These are phyloP conservation scores for Boletellus ananas DNA, from an alignment of 768 basidiomycete species.

Conservation along the genomic window DNA sequence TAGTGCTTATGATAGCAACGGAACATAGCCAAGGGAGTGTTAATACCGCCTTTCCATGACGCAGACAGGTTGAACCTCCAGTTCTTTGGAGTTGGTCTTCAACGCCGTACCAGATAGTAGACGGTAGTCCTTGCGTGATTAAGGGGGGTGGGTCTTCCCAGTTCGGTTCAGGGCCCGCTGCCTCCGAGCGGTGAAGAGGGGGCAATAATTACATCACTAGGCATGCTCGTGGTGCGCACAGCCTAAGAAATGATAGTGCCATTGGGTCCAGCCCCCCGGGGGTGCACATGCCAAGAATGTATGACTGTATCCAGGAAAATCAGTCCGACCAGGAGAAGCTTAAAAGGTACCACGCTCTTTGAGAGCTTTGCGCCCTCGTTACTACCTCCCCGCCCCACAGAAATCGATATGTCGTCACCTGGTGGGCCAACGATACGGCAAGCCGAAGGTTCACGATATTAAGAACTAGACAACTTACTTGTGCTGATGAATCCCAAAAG, in stretches of 20 bases:
- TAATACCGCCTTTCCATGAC: too few relatives aligned
- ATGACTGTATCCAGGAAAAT: neutral
- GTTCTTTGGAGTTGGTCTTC: too few relatives aligned
- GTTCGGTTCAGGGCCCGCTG: too few relatives aligned
- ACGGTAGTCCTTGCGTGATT: too few relatives aligned
- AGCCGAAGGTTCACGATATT: neutral
- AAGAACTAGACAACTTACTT: neutral
- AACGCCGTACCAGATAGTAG: too few relatives aligned
- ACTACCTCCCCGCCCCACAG: neutral
- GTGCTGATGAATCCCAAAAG: neutral
- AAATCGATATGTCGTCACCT: neutral
- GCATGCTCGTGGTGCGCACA: neutral
- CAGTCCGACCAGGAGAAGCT: neutral
- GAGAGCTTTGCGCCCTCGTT: neutral
- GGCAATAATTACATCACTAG: neutral
- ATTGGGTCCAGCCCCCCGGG: neutral
- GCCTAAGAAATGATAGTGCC: neutral
- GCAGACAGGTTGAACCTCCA: too few relatives aligned
- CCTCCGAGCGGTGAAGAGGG: neutral
- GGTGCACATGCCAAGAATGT: neutral
- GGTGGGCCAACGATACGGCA: neutral
- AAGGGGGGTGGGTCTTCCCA: too few relatives aligned
- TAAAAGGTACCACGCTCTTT: neutral
- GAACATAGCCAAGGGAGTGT: too few relatives aligned
- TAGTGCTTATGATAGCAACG: too few relatives aligned